phyloP scores from a whole-genome alignment of 768 basidiomycete species.

The Mycena alexandri region DNA sequence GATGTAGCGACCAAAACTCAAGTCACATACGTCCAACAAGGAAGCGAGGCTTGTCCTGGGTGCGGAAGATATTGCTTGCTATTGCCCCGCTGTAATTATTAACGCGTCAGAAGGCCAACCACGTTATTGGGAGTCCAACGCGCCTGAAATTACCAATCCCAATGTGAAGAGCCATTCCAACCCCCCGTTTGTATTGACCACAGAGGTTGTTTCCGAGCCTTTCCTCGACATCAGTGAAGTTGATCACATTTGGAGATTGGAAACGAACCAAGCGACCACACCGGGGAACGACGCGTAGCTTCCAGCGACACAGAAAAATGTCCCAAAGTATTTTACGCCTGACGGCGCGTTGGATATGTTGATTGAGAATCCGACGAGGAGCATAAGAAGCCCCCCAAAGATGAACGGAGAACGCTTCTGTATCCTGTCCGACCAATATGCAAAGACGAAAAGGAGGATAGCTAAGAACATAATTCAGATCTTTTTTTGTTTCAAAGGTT shows the following conservation, averaged over 20 bases:
- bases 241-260: slow-evolving; percentile 3
- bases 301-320: slow-evolving; percentile 75
- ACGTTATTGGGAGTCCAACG: not conserved
- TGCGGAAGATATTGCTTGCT: slow-evolving; percentile 72
- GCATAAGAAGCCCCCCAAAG: slow-evolving; percentile 57
- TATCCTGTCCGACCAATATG: slow-evolving; percentile 70
- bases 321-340: slow-evolving; percentile 79
- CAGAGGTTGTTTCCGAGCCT: slow-evolving; percentile 78
- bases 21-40: slow-evolving; percentile 69
- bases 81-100: slow-evolving; percentile 61
- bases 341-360: slow-evolving; percentile 61
- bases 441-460: slow-evolving; percentile 61
- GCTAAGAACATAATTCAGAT: slow-evolving; percentile 50
- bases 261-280: slow-evolving; percentile 67
- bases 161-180: slow-evolving; percentile 78
- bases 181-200: slow-evolving; percentile 78
- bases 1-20: not conserved
- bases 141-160: slow-evolving; percentile 69
- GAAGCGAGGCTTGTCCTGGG: slow-evolving; percentile 71
- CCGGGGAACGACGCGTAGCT: slow-evolving; percentile 72
- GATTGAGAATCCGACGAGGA: slow-evolving; percentile 71
- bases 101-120: not conserved
- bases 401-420: slow-evolving; percentile 73
- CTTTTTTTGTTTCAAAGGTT: not conserved
- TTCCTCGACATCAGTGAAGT: not conserved